Base-by-base conservation (phyloP, 257 asterid genomes). In the Przewalskia tangutica region DNA sequence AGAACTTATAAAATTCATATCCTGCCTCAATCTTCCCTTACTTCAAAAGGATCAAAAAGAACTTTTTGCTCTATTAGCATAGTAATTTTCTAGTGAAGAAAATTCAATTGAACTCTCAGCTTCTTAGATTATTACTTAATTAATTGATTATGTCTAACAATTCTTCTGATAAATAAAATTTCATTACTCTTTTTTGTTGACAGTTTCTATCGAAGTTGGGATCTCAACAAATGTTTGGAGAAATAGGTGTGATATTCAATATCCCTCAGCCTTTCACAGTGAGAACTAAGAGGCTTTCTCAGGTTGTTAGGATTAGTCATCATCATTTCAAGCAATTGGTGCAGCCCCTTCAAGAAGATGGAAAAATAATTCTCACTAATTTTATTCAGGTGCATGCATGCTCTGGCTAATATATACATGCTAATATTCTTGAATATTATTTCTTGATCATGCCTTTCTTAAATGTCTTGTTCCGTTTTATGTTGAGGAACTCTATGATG, bases 251-350 rank as follows among this genome's bases (percentile, higher is more conserved):
- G 84, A 89, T 95, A 42, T 90, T 92, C 79, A 92, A 92, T 84
- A 82, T 88, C 79, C 99, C 99, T 81, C 99, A 95, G 89, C 99
- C 98, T 60, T 95, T 92, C 89, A 94, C 97, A 18, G 98, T 95
- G 86, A 91, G 99, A 90, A 92, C 94, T 83, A 92, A 79, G 92
- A 90, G 97, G 89, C 94, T 95, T 77, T 92, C 97, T 80, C 99
- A 95, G 92, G 97, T 94, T 78, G 89, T 95, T 70, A 89, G 97
- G 79, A 91, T 94, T 77, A 90, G 97, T 83, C 98, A 95, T 91
- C 92, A 92, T 82, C 93, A 92, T 85, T 95, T 95, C 93, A 94
- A 95, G 87, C 97, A 94, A 85, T 67, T 94, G 89, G 89, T 95
- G 84, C 92, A 90, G 86, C 94, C 97, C 51, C 84, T 88, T 77